Evolutionary conservation across 331 rosid genomes (phyloP).

Genomic region (Acacia concinna): DNA sequence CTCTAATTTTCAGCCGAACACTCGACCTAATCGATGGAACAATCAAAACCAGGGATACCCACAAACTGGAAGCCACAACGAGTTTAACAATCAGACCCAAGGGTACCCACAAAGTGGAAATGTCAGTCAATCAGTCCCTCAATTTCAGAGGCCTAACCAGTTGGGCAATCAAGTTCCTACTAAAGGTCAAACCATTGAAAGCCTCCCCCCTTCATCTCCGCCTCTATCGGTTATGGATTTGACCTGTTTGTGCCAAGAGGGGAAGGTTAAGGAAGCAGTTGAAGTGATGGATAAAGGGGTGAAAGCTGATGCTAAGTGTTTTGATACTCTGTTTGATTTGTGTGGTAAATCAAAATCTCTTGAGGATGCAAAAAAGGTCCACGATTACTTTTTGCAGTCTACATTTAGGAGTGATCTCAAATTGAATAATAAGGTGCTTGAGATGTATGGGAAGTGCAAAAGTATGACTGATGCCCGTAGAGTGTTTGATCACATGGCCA

Average conservation of each 20-base stretch:
- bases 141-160: constrained; percentile 43
- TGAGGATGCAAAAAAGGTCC: constrained; percentile 75
- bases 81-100: constrained; percentile 38
- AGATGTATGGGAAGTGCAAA: constrained; percentile 71
- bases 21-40: constrained; percentile 42
- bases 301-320: constrained; percentile 75
- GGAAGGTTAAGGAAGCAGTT: constrained; percentile 69
- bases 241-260: constrained; percentile 56
- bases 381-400: constrained; percentile 79
- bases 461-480: constrained; percentile 84
- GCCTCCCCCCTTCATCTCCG: constrained; percentile 28
- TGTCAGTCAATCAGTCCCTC: constrained; percentile 41
- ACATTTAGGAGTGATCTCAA: constrained; percentile 56
- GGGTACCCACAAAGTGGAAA: constrained; percentile 33
- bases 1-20: constrained; percentile 51
- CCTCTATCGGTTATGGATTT: constrained; percentile 51
- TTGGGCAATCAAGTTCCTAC: constrained; percentile 39
- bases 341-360: constrained; percentile 60
- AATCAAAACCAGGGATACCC: constrained; percentile 41
- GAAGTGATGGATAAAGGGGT: constrained; percentile 77
- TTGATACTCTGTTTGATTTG: constrained; percentile 50
- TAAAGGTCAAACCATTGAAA: constrained; percentile 31
- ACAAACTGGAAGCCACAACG: constrained; percentile 31
- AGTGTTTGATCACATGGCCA: constrained; percentile 84
- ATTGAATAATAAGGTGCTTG: constrained; percentile 65